Evolutionary conservation across 1,284 basidiomycete genomes (phyloP), one percentile per base, ranked within the genome.

Genomic region (Ceratobasidium sp.): DNA sequence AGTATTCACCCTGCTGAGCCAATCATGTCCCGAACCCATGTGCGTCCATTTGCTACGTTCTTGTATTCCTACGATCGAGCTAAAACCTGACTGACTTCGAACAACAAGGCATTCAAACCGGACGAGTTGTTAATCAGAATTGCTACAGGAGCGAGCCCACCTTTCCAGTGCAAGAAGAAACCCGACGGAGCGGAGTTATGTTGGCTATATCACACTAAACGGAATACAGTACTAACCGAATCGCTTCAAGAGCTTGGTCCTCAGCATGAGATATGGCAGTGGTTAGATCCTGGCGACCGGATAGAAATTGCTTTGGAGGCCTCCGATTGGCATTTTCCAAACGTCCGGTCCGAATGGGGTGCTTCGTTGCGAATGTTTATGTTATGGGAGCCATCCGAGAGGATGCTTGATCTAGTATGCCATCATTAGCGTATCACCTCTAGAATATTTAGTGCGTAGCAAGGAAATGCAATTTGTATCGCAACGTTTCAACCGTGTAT

Each of bases 21-120:
- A 5, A 56, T 72, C 24, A 72, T 72, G 67, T 72, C 67, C 11
- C 47, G 67, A 24, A 72, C 67, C 22, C 56, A 72, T 41, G 67
- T 72, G 24, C 56, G 67, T 50, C 7, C 17, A 2, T 11, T 24
- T 27, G 24, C 7, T 9, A 19, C 5, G 22, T 57, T 6, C 22
- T 11, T 24, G 22, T 57, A 27, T 5, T 41, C 36, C 11, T 41
- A 27, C 24, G 29, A 47, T n/a, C 6, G 4, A 31, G 17, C 11
- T 17, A 14, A 9, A 19, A 47, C 9, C 1, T 22, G 31, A 0
- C 31, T 72, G 24, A 48, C 59, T 22, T 15, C 41, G 29, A 19
- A 24, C 31, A 8, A 29, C 11, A 33, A 72, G 67, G 67, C 67
- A 22, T 72, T 72, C 56, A 59, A 57, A 60, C 67, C 67, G n/a